Evolutionary conservation across 2,329 filamentous ascomycete genomes (phyloP).

Genomic region (Dactylonectria estremocensis): DNA sequence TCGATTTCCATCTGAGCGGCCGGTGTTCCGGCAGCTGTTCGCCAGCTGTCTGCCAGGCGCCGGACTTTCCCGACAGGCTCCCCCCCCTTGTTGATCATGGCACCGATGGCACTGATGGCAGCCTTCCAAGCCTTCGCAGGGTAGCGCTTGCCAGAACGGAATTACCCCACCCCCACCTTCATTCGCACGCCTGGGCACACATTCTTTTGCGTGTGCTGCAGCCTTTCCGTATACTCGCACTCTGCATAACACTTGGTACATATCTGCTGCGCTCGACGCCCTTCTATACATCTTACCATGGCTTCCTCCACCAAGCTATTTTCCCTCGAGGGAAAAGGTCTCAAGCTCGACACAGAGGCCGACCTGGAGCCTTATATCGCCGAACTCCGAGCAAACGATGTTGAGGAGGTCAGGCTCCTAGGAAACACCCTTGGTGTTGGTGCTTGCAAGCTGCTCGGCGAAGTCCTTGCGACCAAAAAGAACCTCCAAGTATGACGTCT

Average conservation of each 20-base stretch:
- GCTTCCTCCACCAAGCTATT: constrained; percentile 74
- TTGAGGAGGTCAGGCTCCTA: constrained; percentile 88
- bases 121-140: neutral
- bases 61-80: constrained; percentile 7
- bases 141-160: neutral
- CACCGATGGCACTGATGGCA: neutral
- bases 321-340: constrained; percentile 90
- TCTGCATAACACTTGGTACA: constrained; percentile 21
- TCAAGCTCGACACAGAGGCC: constrained; percentile 91
- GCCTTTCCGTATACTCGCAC: constrained; percentile 26
- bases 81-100: too few species aligned
- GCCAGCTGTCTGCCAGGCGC: constrained; percentile 16
- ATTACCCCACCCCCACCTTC: constrained; percentile 50
- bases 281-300: constrained; percentile 45
- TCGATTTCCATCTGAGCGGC: constrained; percentile 38
- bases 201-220: constrained; percentile 39
- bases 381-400: constrained; percentile 79
- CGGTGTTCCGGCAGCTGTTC: constrained; percentile 36
- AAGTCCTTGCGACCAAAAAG: constrained; percentile 88
- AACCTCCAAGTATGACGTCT: constrained; percentile 74
- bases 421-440: constrained; percentile 95
- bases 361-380: constrained; percentile 90
- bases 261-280: constrained; percentile 26
- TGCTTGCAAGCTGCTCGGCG: constrained; percentile 87
- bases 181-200: constrained; percentile 33